Conservation (phyloP, 2,329 filamentous ascomycete species). For the Grosmannia penicillata region DNA sequence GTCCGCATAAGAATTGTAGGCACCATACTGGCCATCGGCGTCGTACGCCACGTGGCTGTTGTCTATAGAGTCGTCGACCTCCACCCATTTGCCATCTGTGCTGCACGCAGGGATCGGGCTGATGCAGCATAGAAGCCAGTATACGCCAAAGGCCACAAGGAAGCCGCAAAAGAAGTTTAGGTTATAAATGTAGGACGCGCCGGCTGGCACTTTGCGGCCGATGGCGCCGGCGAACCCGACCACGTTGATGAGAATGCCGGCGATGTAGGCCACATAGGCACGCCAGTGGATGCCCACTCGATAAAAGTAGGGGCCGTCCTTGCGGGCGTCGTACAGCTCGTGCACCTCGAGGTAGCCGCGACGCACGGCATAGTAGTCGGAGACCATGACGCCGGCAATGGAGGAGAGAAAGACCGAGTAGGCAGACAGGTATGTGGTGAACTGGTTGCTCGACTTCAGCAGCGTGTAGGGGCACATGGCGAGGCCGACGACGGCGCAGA, state of each 20-base stretch:
- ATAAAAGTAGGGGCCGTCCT: constrained; percentile 57
- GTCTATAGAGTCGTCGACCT: constrained; percentile 51
- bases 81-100: constrained; percentile 50
- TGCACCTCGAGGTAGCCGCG: constrained; percentile 66
- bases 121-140: constrained; percentile 55
- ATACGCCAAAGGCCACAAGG: constrained; percentile 49
- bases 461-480: constrained; percentile 82
- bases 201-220: constrained; percentile 54
- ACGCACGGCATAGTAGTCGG: constrained; percentile 78
- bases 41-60: constrained; percentile 35
- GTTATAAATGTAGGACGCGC: constrained; percentile 76
- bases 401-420: constrained; percentile 91
- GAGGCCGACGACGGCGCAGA: constrained; percentile 66
- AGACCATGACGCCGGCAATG: constrained; percentile 81
- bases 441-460: constrained; percentile 60
- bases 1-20: background rate
- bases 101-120: constrained; percentile 63
- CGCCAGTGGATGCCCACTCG: constrained; percentile 65
- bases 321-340: constrained; percentile 62
- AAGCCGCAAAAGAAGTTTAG: constrained; percentile 85
- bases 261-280: constrained; percentile 68
- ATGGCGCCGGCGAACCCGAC: constrained; percentile 81
- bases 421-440: constrained; percentile 81
- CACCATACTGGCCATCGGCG: constrained; percentile 1
- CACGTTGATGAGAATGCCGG: constrained; percentile 77